Conservation (phyloP, 768 basidiomycete species). For the Suillus spraguei region DNA sequence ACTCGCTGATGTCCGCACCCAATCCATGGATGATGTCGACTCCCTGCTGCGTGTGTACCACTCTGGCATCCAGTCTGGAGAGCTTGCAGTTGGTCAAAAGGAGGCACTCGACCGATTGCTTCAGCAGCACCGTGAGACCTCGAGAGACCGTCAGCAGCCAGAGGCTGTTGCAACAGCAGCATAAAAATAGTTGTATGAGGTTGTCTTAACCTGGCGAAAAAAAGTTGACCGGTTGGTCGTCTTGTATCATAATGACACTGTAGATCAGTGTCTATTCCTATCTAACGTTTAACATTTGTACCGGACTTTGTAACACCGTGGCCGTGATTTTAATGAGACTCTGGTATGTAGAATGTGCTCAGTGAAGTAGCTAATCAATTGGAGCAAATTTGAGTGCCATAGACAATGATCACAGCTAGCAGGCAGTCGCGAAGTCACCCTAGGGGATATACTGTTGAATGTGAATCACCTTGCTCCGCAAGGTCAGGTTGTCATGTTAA, state of each 20-base stretch:
- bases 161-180: slow-evolving; percentile 15
- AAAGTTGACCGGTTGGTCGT: background rate
- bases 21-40: slow-evolving; percentile 99
- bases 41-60: slow-evolving; percentile 95
- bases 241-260: background rate
- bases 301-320: background rate
- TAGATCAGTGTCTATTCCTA: slow-evolving; percentile 1
- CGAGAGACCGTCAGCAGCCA: slow-evolving; percentile 8
- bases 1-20: slow-evolving; percentile 96
- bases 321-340: no score
- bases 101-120: slow-evolving; percentile 88
- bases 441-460: no score
- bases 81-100: slow-evolving; percentile 93
- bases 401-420: no score
- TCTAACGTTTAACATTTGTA: background rate
- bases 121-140: slow-evolving; percentile 64
- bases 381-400: no score
- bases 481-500: no score
- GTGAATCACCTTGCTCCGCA: no score
- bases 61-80: slow-evolving; percentile 89
- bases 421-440: no score
- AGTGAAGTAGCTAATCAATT: no score
- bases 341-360: no score
- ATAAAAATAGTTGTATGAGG: background rate
- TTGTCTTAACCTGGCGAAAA: background rate